Base-by-base conservation (phyloP, 805 yeast species). In the Lachancea quebecensis region DNA sequence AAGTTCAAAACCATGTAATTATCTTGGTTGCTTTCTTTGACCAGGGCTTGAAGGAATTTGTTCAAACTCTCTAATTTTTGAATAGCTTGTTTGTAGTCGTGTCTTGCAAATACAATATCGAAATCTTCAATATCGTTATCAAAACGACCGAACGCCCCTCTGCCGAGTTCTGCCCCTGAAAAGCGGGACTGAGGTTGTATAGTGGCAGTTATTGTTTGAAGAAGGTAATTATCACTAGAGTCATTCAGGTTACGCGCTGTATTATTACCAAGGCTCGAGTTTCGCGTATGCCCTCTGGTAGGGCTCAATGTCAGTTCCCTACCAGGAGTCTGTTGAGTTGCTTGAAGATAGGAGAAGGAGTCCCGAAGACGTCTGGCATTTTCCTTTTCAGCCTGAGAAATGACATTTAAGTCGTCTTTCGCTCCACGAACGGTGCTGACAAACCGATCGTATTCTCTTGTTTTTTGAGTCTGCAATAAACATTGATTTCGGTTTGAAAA, bases 41-140 rank as follows among this genome's bases (percentile, higher is more conserved):
- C 30, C 6, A 55, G 49, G 27, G 44, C 35, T 1, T 42, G 31
- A 18, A 67, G 41, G 9, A 59, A 57, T 2, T 42, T 47, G 42
- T 70, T 74, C 44, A 75, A 66, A 16, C 56, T 57, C 7, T 54
- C 35, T 31, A 68, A 44, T 11, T 50, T 48, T 3, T 61, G 67
- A 2, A 72, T 72, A 0, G 79, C 72, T 14, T 62, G 67, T 38
- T 67, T 56, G 62, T 73, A 82, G 45, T 74, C 71, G 43, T 77
- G 74, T 54, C 83, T 81, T 10, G 86, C 82, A 21, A 84, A 70
- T 44, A 71, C 71, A 11, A 82, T 77, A 58, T 85, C 93, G 35
- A 83, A 71, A 45, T 82, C 87, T 55, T 84, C 88, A 14, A 85
- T 67, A 29, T 70, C 63, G 42, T 80, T 83, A 54, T 82, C 89